phyloP scores from a whole-genome alignment of 495 filamentous ascomycete species.

The Penicillium pancosmium region DNA sequence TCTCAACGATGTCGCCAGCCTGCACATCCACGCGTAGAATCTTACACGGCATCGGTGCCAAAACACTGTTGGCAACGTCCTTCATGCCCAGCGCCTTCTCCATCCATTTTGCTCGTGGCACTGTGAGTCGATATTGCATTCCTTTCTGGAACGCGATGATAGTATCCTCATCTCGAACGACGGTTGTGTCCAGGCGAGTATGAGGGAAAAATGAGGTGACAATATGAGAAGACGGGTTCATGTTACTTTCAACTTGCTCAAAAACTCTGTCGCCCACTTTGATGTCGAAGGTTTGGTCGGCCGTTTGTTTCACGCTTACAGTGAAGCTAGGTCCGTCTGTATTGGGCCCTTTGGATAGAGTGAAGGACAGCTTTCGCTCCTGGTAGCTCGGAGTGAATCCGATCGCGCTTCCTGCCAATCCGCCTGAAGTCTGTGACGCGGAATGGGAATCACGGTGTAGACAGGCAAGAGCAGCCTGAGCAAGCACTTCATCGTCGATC shows the following conservation, averaged over 20 bases:
- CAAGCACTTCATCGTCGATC: constrained; percentile 67
- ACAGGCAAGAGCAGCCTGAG: constrained; percentile 80
- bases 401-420: constrained; percentile 35
- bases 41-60: constrained; percentile 95
- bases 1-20: constrained; percentile 78
- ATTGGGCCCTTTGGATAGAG: constrained; percentile 30
- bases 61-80: constrained; percentile 78
- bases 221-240: constrained; percentile 36
- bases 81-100: constrained; percentile 84
- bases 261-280: constrained; percentile 57
- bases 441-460: constrained; percentile 46
- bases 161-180: constrained; percentile 70
- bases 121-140: constrained; percentile 68
- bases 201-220: constrained; percentile 69
- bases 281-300: constrained; percentile 64
- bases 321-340: constrained; percentile 48
- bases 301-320: constrained; percentile 69
- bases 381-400: constrained; percentile 61
- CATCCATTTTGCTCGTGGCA: constrained; percentile 75
- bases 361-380: constrained; percentile 58
- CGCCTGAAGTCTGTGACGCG: constrained; percentile 21
- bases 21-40: constrained; percentile 80
- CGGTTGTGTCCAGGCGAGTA: constrained; percentile 76
- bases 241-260: constrained; percentile 47
- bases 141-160: constrained; percentile 85